Percentiles rank a stretch among this genome's conserved stretches.
phyloP scores from a whole-genome alignment of 345 rosid genomes.

The Murraya paniculata region DNA sequence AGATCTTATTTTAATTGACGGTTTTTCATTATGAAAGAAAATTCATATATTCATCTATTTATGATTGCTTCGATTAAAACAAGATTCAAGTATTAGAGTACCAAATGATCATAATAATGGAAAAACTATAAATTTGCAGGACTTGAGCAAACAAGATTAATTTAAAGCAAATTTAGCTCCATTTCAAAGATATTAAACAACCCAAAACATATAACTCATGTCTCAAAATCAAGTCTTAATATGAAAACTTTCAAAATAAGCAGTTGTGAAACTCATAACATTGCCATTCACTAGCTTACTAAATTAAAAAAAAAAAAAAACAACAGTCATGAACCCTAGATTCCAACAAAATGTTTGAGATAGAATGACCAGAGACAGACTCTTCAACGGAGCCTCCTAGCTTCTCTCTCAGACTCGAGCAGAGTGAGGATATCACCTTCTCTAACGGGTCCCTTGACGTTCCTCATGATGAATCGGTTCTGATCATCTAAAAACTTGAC shows the following conservation, averaged over 20 bases:
- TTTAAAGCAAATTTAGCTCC: background rate
- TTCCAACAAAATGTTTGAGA: background rate
- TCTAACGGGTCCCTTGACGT: slow-evolving; percentile 84
- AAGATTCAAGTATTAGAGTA: too few species aligned
- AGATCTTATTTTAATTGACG: too few species aligned
- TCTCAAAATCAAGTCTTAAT: background rate
- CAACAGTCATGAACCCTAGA: background rate
- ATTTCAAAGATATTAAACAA: background rate
- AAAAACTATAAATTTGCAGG: background rate
- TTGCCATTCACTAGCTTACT: slow-evolving; percentile 1
- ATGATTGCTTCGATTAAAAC: too few species aligned
- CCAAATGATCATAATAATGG: background rate
- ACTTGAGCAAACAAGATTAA: background rate
- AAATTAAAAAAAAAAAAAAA: too few species aligned
- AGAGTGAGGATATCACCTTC: slow-evolving; percentile 81
- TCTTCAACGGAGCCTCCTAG: slow-evolving; percentile 73
- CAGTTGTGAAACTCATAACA: slow-evolving; percentile 4
- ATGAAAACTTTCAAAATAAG: background rate
- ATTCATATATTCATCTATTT: too few species aligned
- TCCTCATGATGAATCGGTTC: slow-evolving; percentile 78
- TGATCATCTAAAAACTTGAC: slow-evolving; percentile 69
- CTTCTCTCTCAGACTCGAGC: slow-evolving; percentile 85
- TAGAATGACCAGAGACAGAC: background rate
- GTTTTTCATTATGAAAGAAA: too few species aligned
- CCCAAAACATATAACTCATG: background rate